Conservation (phyloP, 2,329 filamentous ascomycete genomes). For the Fusarium dlaminii region DNA sequence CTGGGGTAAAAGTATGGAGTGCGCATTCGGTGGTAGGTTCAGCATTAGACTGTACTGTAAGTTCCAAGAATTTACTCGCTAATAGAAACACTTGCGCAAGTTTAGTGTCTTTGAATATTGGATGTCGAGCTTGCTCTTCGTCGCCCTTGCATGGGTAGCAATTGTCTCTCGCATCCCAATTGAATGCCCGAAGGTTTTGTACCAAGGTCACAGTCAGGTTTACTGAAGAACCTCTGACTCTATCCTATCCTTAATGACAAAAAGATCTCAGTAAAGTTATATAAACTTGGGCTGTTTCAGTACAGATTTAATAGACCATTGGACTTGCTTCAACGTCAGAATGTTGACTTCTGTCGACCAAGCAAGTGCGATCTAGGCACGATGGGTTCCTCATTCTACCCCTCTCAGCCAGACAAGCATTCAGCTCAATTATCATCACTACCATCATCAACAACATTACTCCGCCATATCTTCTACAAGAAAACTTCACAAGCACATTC, state of each 20-base stretch:
- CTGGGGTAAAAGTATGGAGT: slow-evolving; percentile 10
- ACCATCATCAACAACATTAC: background rate
- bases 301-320: background rate
- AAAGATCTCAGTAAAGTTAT: background rate
- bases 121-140: background rate
- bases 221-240: background rate
- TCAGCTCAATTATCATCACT: background rate
- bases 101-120: background rate
- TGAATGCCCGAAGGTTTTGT: background rate
- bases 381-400: background rate
- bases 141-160: background rate
- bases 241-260: background rate
- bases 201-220: background rate
- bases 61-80: background rate
- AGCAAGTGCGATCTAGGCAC: background rate
- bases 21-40: background rate
- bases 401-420: background rate
- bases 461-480: background rate
- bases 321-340: background rate
- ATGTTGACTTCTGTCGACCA: background rate
- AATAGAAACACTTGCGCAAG: background rate
- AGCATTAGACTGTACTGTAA: background rate
- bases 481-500: background rate
- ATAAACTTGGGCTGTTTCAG: background rate
- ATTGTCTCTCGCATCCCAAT: background rate